phyloP scores from a whole-genome alignment of 2,329 filamentous ascomycete species.

The Phoma sp. region DNA sequence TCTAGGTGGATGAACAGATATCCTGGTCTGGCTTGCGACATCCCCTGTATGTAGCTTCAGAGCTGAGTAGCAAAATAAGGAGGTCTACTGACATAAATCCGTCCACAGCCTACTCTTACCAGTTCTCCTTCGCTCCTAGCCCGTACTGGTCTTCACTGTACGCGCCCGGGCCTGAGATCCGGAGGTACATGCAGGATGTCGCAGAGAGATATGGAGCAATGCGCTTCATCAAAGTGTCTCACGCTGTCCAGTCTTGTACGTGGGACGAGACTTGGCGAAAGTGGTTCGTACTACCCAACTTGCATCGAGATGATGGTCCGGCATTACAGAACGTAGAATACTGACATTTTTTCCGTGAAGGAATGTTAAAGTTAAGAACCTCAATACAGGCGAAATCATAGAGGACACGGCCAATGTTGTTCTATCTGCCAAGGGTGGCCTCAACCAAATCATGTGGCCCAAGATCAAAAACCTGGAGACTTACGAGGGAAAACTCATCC shows the following conservation, averaged over 20 bases:
- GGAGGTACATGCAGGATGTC: conserved; percentile 45
- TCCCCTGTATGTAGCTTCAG: conserved; percentile 1
- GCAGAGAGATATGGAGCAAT: conserved; percentile 48
- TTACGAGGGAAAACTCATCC: conserved; percentile 47
- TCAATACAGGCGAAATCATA: conserved; percentile 35
- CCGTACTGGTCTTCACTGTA: conserved; percentile 52
- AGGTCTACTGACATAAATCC: not conserved
- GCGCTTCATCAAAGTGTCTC: conserved; percentile 48
- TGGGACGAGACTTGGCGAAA: conserved; percentile 32
- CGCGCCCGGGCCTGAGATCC: conserved; percentile 50
- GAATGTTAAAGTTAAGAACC: conserved; percentile 45
- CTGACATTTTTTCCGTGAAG: conserved; percentile 41
- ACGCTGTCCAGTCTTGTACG: conserved; percentile 44
- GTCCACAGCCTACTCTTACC: conserved; percentile 44
- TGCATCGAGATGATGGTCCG: not conserved
- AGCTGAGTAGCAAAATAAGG: not conserved
- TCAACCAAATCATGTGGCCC: conserved; percentile 45
- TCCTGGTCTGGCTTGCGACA: conserved; percentile 3
- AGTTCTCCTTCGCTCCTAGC: conserved; percentile 55
- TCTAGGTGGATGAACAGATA: conserved; percentile 40
- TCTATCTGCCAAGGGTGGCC: conserved; percentile 41
- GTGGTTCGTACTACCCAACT: not conserved
- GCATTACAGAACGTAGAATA: not conserved
- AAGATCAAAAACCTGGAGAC: conserved; percentile 41
- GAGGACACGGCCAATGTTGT: conserved; percentile 40